These are phyloP conservation scores for Stereocaulon alpinum DNA, from an alignment of 495 filamentous ascomycete genomes.

Conservation along the genomic window DNA sequence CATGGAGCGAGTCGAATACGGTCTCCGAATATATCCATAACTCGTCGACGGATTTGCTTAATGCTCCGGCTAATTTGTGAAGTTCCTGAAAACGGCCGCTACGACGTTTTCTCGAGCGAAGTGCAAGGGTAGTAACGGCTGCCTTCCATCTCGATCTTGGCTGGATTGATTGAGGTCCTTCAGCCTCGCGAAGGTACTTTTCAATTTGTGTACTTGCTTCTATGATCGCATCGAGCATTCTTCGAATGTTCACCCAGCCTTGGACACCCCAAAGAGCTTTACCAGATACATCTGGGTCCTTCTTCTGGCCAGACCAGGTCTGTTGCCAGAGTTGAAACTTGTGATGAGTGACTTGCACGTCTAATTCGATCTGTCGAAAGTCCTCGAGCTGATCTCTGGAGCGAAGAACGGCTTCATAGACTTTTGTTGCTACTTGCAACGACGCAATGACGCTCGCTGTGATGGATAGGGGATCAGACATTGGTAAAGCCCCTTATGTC, in stretches of 20 bases:
- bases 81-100: background rate
- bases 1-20: constrained; percentile 15
- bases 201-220: background rate
- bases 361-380: background rate
- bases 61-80: background rate
- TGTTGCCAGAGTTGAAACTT: background rate
- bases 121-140: background rate
- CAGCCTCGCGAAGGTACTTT: background rate
- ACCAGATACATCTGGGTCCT: background rate
- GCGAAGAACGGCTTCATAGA: background rate
- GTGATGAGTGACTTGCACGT: background rate
- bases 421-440: background rate
- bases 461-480: too few relatives aligned
- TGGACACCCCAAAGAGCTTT: background rate
- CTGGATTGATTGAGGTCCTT: background rate
- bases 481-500: background rate
- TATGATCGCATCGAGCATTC: background rate
- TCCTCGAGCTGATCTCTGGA: background rate
- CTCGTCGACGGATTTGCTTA: constrained; percentile 9
- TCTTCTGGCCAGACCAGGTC: background rate
- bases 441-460: too few relatives aligned
- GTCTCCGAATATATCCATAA: constrained; percentile 16
- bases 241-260: background rate
- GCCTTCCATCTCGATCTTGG: background rate
- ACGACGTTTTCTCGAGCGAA: background rate